Evolutionary conservation across 2,329 filamentous ascomycete genomes (phyloP), one percentile per base, ranked within the genome.

Genomic region (Hymenoscyphus infarciens): DNA sequence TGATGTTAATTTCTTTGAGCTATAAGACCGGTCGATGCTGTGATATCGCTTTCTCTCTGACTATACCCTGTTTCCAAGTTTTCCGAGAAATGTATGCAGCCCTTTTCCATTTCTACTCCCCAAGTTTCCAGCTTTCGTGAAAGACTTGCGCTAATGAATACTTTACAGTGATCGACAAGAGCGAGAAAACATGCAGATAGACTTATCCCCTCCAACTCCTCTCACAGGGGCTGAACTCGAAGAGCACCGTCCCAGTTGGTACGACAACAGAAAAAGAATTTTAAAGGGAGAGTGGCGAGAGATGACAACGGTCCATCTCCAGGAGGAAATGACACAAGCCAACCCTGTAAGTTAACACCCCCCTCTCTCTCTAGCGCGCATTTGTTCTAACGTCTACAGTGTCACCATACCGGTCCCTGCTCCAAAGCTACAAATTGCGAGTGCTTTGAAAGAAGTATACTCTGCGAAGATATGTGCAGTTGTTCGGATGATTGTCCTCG

Each of bases 391-490:
- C 42, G 8, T 11, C 22, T 16, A 61, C 86, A 88, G 2, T 93
- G 90, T 70, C 81, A 81, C 59, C 90, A 93, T 69, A 82, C 86
- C 31, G 89, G 89, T 0, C 81, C 86, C 1, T 93, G 90, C 73
- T 76, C 77, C 3, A 22, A 22, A 22, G 19, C 16, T 11, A 81
- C 81, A 13, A 69, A 77, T 19, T 94, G 90, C 68, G 77, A 81
- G 1, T 94, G 90, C 70, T 86, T 84, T 16, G 74, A 80, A 56
- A 78, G 82, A 10, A 80, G 81, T 16, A 77, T 91, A 22, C 80
- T 88, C 19, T 94, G 90, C 71, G 90, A 93, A 67, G 89, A 88
- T 67, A 87, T 85, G 64, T 94, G 90, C 66, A 79, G 80, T 10
- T 90, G 87, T 69, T 82, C 83, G 0, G 79, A 81, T 2, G 81